Evolutionary conservation across 2,329 filamentous ascomycete species (phyloP).

Genomic region (Nannizzia gypsea): DNA sequence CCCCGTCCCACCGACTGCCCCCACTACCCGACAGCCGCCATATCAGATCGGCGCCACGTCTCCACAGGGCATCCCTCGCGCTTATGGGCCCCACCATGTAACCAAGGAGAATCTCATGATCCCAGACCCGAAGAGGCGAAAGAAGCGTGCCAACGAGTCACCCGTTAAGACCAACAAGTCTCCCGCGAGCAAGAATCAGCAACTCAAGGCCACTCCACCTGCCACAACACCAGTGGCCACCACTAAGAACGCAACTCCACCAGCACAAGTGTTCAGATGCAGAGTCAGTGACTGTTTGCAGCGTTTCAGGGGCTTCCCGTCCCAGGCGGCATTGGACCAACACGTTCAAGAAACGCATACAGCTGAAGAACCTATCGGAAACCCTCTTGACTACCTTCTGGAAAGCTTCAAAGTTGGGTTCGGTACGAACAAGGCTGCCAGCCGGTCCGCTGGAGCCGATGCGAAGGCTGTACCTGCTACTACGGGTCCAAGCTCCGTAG

Average conservation of each 20-base stretch:
- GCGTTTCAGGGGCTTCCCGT: conserved; percentile 44
- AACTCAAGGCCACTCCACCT: conserved; percentile 23
- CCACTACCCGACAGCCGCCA: conserved; percentile 42
- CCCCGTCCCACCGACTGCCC: conserved; percentile 34
- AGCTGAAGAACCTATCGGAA: conserved; percentile 37
- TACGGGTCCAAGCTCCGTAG: conserved; percentile 18
- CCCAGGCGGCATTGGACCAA: conserved; percentile 42
- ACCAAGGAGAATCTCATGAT: conserved; percentile 47
- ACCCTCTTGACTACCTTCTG: conserved; percentile 46
- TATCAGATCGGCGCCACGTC: conserved; percentile 41
- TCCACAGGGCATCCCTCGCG: conserved; percentile 47
- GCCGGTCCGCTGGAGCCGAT: conserved; percentile 17
- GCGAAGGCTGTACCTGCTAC: conserved; percentile 13
- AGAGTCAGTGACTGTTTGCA: conserved; percentile 41
- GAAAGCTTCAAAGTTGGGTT: conserved; percentile 40
- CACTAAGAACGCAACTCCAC: conserved; percentile 28
- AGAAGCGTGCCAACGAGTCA: conserved; percentile 29
- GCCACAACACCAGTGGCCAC: conserved; percentile 32
- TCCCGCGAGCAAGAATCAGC: conserved; percentile 18
- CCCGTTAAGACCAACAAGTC: conserved; percentile 16
- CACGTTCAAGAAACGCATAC: conserved; percentile 45
- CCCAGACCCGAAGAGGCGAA: conserved; percentile 46
- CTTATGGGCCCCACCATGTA: conserved; percentile 41
- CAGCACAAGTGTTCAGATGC: conserved; percentile 43
- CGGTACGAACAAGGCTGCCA: conserved; percentile 34